Percentiles rank a stretch among this genome's conserved stretches.
phyloP scores from a whole-genome alignment of 331 rosid species.

The Prunus yedoensis region DNA sequence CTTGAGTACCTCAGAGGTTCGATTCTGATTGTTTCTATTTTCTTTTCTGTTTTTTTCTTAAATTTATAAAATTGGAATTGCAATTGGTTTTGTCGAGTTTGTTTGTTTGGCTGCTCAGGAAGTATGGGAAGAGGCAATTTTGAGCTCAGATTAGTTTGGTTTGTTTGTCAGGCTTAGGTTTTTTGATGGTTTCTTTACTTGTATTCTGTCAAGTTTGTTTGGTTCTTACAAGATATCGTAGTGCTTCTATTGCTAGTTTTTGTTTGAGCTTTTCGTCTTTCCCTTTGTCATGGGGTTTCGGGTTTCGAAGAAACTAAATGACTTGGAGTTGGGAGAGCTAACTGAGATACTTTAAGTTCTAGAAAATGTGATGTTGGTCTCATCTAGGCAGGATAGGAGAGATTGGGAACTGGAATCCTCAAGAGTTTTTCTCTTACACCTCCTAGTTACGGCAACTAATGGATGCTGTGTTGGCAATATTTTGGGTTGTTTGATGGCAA shows the following conservation, averaged over 20 bases:
- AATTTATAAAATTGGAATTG: not conserved
- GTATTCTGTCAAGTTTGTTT: not conserved
- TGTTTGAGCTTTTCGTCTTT: not conserved
- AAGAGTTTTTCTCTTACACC: no score
- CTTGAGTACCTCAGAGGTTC: slow-evolving; percentile 93
- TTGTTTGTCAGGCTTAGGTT: not conserved
- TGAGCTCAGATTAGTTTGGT: not conserved
- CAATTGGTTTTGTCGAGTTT: not conserved
- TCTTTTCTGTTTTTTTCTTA: not conserved
- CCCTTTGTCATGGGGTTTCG: not conserved
- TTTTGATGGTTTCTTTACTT: not conserved
- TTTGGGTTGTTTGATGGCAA: not conserved
- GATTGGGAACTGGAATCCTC: no score
- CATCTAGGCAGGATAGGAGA: no score
- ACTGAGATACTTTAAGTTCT: no score
- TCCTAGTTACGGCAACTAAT: no score
- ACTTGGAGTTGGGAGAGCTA: not conserved
- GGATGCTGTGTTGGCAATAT: not conserved
- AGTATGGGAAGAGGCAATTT: not conserved
- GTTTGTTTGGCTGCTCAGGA: slow-evolving; percentile 3
- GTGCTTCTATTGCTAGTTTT: not conserved
- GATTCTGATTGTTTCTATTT: not conserved
- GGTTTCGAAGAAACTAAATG: not conserved
- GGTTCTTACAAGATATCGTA: not conserved
- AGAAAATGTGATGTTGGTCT: no score